phyloP scores from a whole-genome alignment of 2,329 filamentous ascomycete genomes.

The Colletotrichum coccodes region DNA sequence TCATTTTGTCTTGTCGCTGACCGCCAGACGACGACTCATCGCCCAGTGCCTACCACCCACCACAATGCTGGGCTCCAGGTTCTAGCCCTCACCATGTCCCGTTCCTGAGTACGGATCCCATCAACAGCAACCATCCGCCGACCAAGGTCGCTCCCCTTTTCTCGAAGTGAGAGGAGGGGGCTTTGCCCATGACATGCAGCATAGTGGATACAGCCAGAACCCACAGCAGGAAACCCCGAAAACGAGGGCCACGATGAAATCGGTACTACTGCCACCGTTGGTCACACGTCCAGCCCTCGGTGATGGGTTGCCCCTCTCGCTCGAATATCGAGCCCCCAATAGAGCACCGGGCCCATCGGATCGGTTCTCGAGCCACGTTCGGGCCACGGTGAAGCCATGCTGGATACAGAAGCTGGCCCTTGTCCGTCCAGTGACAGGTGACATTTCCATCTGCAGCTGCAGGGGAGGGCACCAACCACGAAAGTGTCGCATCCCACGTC shows the following conservation, averaged over 20 bases:
- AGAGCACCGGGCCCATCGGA: slow-evolving; percentile 22
- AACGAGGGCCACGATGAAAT: not conserved
- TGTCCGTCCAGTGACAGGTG: slow-evolving; percentile 29
- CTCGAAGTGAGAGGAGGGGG: not conserved
- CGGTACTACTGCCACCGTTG: slow-evolving; percentile 15
- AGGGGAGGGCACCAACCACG: slow-evolving; percentile 25
- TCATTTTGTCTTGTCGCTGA: not conserved
- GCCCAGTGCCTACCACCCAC: slow-evolving; percentile 1
- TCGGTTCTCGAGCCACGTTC: slow-evolving; percentile 28
- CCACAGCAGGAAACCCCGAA: slow-evolving; percentile 16
- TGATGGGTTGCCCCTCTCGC: not conserved
- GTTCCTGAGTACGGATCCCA: not conserved
- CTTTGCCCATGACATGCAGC: slow-evolving; percentile 9
- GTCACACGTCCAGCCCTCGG: slow-evolving; percentile 20
- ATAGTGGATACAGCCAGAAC: not conserved
- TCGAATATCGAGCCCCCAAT: not conserved
- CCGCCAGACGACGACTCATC: slow-evolving; percentile 6
- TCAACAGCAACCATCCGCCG: not conserved
- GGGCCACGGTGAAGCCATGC: slow-evolving; percentile 24
- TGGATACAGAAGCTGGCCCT: slow-evolving; percentile 14
- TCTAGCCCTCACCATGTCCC: slow-evolving; percentile 6
- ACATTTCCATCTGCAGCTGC: slow-evolving; percentile 24
- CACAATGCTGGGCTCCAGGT: slow-evolving; percentile 3
- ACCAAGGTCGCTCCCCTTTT: not conserved
- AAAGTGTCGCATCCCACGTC: slow-evolving; percentile 11